These are phyloP conservation scores for Reutealis trisperma DNA, from an alignment of 345 rosid species.

Conservation along the genomic window DNA sequence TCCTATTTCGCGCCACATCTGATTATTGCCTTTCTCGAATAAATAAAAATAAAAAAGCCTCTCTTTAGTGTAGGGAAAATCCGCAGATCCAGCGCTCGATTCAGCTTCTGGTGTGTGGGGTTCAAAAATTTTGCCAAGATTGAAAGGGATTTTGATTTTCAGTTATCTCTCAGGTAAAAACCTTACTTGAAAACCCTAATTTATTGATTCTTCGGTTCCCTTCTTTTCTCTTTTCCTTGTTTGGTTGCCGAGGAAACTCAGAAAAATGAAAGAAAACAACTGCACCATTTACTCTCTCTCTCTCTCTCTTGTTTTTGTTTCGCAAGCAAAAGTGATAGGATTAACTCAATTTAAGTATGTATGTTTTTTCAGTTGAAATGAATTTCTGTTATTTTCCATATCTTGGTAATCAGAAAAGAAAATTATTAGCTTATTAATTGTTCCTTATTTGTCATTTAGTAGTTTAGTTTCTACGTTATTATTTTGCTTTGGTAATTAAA, in stretches of 20 bases:
- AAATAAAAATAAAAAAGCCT: not conserved
- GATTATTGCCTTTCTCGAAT: not conserved
- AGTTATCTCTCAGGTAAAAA: not conserved
- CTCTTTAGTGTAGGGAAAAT: not conserved
- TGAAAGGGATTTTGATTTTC: not conserved
- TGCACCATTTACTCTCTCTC: not conserved
- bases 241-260: not conserved
- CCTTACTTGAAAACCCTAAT: conserved; percentile 5
- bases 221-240: not conserved
- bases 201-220: no score
- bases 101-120: not conserved
- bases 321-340: not conserved
- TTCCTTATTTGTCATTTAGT: not conserved
- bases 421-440: no score
- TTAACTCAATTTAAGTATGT: not conserved
- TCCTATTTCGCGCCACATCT: not conserved
- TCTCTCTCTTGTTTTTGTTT: no score
- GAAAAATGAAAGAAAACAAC: not conserved
- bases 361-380: not conserved
- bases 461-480: not conserved
- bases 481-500: not conserved
- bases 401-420: not conserved
- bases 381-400: not conserved
- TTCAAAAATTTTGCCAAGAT: not conserved
- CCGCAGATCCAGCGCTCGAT: conserved; percentile 4